phyloP scores from a whole-genome alignment of 176 grass and related monocot species.

The Typha latifolia region DNA sequence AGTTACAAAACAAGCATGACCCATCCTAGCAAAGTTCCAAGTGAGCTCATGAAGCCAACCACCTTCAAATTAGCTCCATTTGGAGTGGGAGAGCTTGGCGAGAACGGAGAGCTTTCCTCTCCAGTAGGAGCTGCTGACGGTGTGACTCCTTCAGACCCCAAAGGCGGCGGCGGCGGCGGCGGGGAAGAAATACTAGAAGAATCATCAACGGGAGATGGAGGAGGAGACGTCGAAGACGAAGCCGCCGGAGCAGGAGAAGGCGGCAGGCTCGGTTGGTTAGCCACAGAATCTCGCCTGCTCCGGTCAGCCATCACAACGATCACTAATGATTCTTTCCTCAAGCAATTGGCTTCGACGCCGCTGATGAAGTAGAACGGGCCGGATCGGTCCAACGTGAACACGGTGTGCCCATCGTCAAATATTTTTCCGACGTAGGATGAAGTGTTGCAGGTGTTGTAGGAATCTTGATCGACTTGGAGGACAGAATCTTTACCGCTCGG shows the following conservation, averaged over 20 bases:
- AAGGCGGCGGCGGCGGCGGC: background rate
- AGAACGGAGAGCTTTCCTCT: conserved; percentile 1
- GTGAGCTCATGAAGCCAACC: conserved; percentile 24
- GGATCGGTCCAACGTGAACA: conserved; percentile 47
- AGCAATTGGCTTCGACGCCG: conserved; percentile 43
- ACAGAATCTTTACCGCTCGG: conserved; percentile 49
- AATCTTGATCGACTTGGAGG: conserved; percentile 39
- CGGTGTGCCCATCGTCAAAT: conserved; percentile 52
- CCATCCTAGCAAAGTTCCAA: conserved; percentile 30
- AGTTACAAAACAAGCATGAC: conserved; percentile 30
- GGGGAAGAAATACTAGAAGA: background rate
- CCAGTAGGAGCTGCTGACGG: conserved; percentile 13
- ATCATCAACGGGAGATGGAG: conserved; percentile 1
- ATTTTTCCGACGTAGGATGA: conserved; percentile 15
- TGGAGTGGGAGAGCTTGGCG: conserved; percentile 8
- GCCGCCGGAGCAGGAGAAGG: conserved; percentile 15
- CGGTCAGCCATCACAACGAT: conserved; percentile 46
- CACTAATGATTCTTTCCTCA: conserved; percentile 47
- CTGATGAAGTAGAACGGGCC: conserved; percentile 82
- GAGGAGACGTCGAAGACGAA: conserved; percentile 3
- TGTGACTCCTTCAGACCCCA: conserved; percentile 5
- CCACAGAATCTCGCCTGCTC: conserved; percentile 6
- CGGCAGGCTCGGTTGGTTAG: background rate
- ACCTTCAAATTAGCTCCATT: conserved; percentile 11
- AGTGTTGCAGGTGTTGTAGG: conserved; percentile 71